These are phyloP conservation scores for Trichophyton benhamiae DNA, from an alignment of 2,329 filamentous ascomycete genomes.

Conservation along the genomic window DNA sequence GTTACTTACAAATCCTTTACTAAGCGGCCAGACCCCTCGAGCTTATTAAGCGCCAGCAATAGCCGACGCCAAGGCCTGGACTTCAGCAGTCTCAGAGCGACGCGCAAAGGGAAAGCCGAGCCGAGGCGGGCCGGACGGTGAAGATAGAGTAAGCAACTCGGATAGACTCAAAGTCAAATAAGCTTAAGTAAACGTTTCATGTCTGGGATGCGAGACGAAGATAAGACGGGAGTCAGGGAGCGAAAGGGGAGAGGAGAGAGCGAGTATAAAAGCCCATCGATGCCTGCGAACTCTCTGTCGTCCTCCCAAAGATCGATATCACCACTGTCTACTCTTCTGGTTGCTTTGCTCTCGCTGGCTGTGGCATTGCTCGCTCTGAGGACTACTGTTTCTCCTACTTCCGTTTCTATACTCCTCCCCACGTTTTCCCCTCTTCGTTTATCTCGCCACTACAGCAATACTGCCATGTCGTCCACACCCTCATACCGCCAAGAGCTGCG, in stretches of 20 bases:
- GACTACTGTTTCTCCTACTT: conserved; percentile 26
- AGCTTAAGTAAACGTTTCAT: conserved; percentile 3
- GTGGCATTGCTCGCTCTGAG: conserved; percentile 17
- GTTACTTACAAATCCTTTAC: conserved; percentile 7
- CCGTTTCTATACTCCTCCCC: conserved; percentile 19
- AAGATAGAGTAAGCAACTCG: background rate
- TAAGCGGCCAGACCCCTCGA: background rate
- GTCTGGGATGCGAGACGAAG: background rate
- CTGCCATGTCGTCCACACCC: conserved; percentile 20
- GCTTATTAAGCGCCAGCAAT: background rate
- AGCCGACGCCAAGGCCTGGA: background rate
- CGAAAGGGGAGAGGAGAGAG: too few species aligned
- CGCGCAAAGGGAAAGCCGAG: background rate
- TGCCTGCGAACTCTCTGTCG: background rate
- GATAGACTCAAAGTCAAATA: background rate
- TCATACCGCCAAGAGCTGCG: conserved; percentile 65
- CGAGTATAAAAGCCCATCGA: background rate
- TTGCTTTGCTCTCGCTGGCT: conserved; percentile 29
- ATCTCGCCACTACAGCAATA: conserved; percentile 14
- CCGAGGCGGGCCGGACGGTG: background rate
- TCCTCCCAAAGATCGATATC: background rate
- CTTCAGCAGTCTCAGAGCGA: background rate
- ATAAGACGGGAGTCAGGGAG: background rate
- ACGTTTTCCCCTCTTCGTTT: conserved; percentile 12
- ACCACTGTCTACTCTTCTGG: background rate